Evolutionary conservation across 306 rosid species (phyloP).

Genomic region (Vachellia pachyceras): DNA sequence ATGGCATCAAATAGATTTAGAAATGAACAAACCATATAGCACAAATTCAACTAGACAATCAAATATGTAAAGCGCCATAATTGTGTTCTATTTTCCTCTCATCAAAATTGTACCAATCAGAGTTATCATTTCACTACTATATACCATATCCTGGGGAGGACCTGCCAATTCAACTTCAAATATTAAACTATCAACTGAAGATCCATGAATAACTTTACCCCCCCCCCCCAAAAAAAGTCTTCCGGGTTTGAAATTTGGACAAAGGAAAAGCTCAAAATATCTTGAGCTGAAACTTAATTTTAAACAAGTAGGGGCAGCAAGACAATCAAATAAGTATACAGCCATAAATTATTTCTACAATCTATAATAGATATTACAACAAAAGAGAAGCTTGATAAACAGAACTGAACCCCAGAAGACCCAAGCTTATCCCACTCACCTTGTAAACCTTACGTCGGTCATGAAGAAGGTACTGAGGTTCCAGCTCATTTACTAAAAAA

Average conservation of each 20-base stretch:
- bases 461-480: conserved; percentile 96
- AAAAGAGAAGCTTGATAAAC: no score
- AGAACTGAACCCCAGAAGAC: conserved; percentile 28
- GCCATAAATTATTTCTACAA: no score
- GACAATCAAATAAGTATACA: no score
- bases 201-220: no score
- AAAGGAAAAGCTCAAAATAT: no score
- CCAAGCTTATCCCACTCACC: conserved; percentile 57
- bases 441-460: conserved; percentile 93
- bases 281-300: no score
- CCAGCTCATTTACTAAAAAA: conserved; percentile 86
- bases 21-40: background rate
- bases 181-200: background rate
- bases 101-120: conserved; percentile 3
- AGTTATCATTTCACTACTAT: conserved; percentile 2
- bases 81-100: background rate
- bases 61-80: background rate
- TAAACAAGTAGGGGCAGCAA: no score
- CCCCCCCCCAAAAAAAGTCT: background rate
- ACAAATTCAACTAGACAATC: conserved; percentile 5
- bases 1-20: background rate
- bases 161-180: background rate
- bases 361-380: no score
- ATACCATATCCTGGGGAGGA: no score
- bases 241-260: no score